Percentiles rank a stretch among this genome's conserved stretches.
Evolutionary conservation across 805 yeast genomes (phyloP).

Genomic region (Clavispora vitiphila): DNA sequence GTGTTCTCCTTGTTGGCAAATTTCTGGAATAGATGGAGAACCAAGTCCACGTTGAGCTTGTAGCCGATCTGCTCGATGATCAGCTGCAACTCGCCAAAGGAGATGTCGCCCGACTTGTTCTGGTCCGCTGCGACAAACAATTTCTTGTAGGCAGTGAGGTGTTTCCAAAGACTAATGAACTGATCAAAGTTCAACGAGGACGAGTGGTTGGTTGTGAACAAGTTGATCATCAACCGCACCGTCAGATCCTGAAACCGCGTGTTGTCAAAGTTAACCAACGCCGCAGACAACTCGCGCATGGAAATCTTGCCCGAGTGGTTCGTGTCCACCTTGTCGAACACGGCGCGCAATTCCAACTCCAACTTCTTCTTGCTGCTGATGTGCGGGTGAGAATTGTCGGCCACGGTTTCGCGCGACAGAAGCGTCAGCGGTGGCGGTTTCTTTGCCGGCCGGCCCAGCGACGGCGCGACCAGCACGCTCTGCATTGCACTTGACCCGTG

Average conservation of each 20-base stretch:
- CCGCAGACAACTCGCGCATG: conserved; percentile 52
- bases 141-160: conserved; percentile 61
- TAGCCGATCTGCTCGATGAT: conserved; percentile 65
- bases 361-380: conserved; percentile 35
- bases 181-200: conserved; percentile 46
- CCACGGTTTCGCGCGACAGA: conserved; percentile 18
- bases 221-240: conserved; percentile 54
- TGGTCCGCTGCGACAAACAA: conserved; percentile 57
- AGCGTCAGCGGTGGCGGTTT: conserved; percentile 16
- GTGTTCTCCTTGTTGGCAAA: conserved; percentile 40
- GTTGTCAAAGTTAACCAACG: conserved; percentile 60
- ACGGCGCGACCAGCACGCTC: not conserved
- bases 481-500: not conserved
- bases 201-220: conserved; percentile 42
- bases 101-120: conserved; percentile 54
- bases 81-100: conserved; percentile 60
- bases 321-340: conserved; percentile 52
- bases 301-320: conserved; percentile 51
- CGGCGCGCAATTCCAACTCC: conserved; percentile 43
- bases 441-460: conserved; percentile 5
- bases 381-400: conserved; percentile 9
- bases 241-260: conserved; percentile 59
- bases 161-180: conserved; percentile 65
- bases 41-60: conserved; percentile 51
- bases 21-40: conserved; percentile 52